phyloP scores from a whole-genome alignment of 1,284 basidiomycete genomes.

The Ganoderma lingzhi region DNA sequence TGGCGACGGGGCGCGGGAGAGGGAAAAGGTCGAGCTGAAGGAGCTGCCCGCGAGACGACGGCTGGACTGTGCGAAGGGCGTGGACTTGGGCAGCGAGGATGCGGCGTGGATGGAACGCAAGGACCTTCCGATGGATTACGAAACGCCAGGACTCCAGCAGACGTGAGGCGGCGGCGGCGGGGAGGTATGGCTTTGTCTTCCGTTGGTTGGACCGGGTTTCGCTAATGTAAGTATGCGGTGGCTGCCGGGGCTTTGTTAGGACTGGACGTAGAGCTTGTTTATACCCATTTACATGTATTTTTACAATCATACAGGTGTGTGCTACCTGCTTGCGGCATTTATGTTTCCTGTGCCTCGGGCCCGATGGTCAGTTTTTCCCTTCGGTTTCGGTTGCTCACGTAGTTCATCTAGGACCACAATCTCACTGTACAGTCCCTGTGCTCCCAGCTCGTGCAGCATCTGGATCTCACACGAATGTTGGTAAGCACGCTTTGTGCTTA shows the following conservation, averaged over 20 bases:
- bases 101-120: slow-evolving; percentile 73
- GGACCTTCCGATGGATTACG: slow-evolving; percentile 76
- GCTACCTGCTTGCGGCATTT: not conserved
- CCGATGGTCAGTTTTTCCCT: not conserved
- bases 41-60: slow-evolving; percentile 65
- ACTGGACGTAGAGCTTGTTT: slow-evolving; percentile 9
- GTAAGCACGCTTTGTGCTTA: not conserved
- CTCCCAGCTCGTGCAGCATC: not conserved
- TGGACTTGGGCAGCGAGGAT: slow-evolving; percentile 69
- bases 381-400: not conserved
- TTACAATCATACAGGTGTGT: not conserved
- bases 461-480: not conserved
- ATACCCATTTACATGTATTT: slow-evolving; percentile 3
- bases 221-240: slow-evolving; percentile 8
- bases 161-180: slow-evolving; percentile 24
- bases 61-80: slow-evolving; percentile 71
- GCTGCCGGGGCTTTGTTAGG: slow-evolving; percentile 12
- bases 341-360: not conserved
- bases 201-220: not conserved
- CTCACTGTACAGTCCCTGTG: not conserved
- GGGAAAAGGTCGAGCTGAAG: slow-evolving; percentile 58
- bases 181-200: not conserved
- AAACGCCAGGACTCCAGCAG: slow-evolving; percentile 59
- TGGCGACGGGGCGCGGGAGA: not conserved
- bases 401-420: not conserved